Conservation (phyloP, 208 protist species). For the Trypanosoma boissoni region DNA sequence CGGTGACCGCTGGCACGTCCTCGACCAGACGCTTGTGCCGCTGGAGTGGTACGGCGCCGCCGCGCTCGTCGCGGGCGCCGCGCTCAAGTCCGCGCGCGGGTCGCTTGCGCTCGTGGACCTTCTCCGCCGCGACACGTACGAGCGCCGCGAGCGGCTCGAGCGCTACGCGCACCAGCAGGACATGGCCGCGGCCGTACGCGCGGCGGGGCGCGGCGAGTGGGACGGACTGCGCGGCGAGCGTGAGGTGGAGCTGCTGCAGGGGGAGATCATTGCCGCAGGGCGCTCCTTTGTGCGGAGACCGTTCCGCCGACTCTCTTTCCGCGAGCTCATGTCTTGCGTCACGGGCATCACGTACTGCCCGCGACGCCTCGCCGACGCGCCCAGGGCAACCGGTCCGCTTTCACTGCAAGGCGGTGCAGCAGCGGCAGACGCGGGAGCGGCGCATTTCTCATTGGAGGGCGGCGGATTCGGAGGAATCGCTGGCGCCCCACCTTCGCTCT, state of each 20-base stretch:
- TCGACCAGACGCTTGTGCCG: constrained; percentile 78
- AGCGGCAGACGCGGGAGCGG: too few relatives aligned
- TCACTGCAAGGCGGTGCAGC: too few relatives aligned
- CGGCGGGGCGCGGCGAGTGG: constrained; percentile 15
- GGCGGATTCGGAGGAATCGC: too few relatives aligned
- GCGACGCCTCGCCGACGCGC: constrained; percentile 15
- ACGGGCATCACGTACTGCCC: constrained; percentile 66
- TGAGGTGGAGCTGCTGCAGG: constrained; percentile 62
- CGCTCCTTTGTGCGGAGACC: constrained; percentile 58
- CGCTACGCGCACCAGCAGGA: constrained; percentile 14
- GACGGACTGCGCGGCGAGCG: constrained; percentile 31
- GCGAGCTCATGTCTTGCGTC: constrained; percentile 62
- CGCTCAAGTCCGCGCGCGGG: not conserved
- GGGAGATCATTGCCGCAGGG: constrained; percentile 54
- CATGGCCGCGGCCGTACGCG: constrained; percentile 14
- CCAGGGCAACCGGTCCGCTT: too few relatives aligned
- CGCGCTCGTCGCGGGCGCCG: constrained; percentile 15
- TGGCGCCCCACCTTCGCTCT: constrained; percentile 26
- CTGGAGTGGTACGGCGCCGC: constrained; percentile 41
- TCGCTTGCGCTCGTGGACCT: constrained; percentile 15
- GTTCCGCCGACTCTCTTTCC: constrained; percentile 63
- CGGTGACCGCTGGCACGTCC: constrained; percentile 38
- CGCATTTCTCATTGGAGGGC: too few relatives aligned
- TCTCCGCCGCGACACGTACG: constrained; percentile 9
- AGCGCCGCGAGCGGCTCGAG: constrained; percentile 19